Base-by-base conservation (phyloP, 495 filamentous ascomycete genomes). In the Cercophora samala region DNA sequence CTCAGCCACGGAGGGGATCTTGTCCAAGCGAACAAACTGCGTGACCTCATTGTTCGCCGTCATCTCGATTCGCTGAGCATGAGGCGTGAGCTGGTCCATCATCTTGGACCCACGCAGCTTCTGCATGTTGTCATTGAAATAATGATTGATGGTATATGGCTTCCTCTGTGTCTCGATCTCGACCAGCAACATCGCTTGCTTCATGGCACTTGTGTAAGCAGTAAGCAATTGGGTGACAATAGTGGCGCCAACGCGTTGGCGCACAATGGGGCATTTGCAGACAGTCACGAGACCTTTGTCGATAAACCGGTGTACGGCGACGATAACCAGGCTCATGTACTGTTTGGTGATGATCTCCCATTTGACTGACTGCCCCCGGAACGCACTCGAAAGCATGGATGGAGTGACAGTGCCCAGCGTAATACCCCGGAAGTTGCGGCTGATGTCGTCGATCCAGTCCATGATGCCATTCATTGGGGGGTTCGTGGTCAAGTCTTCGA, bases 71-170 rank as follows among this genome's bases (percentile, higher is more conserved):
- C 37, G 5, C 11, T 21, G 8, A 22, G 66, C 29, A 58, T 26
- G n/a, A 42, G 17, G 26, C 21, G 11, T 5, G 8, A 25, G 4
- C 0, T 66, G n/a, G 15, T 19, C 26, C 68, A 13, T 66, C 59
- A 26, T 69, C 64, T 32, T 79, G 46, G n/a, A 72, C 71, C n/a
- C 62, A n/a, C 26, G 73, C 26, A 67, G 42, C 65, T 80, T 80
- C 62, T 85, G 73, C 0, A 88, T 70, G 42, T 78, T 81, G 3
- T 81, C 77, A 60, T 77, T 83, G 66, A 89, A 83, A 62, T 82
- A 84, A 62, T 85, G 83, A 64, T 87, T 85, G 11, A 79, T 67
- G 0, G 87, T 90, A 46, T 79, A 69, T 1, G 80, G 81, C 0
- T 66, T 76, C 0, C 79, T 79, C 3, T 75, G 67, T 1, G 80